Conservation (phyloP, 305 asterid species). For the Fraxinus nigra region DNA sequence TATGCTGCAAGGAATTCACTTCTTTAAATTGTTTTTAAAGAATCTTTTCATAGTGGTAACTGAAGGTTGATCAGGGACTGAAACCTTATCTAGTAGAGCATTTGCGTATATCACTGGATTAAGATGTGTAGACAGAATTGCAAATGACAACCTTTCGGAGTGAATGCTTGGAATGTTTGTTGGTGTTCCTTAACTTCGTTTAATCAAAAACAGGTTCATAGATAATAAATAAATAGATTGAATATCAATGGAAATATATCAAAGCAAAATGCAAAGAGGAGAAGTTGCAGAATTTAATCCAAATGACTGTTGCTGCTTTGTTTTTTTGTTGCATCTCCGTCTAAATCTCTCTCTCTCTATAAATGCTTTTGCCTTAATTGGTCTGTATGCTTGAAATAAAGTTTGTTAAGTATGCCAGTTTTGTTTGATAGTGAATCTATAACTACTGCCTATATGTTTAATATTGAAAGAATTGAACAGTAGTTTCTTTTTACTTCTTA, state of each 20-base stretch:
- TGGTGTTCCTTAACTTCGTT: not conserved
- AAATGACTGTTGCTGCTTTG: not conserved
- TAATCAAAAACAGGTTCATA: not conserved
- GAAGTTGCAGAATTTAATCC: not conserved
- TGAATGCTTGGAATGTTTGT: not conserved
- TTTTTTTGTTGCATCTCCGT: not conserved
- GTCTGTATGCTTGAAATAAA: not conserved
- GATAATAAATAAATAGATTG: not conserved
- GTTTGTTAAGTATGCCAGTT: not conserved
- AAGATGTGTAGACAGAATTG: not conserved
- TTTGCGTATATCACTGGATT: not conserved
- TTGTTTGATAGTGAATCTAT: not conserved
- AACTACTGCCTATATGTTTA: not conserved
- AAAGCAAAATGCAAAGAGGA: not conserved
- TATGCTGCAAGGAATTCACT: not conserved
- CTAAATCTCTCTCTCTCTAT: not conserved
- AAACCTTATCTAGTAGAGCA: not conserved
- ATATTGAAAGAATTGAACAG: not conserved
- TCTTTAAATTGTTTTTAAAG: not conserved
- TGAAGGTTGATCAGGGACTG: not conserved
- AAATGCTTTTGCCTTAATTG: not conserved
- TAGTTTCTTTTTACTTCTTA: slow-evolving; percentile 1
- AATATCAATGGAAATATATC: not conserved
- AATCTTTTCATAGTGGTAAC: not conserved
- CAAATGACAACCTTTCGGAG: not conserved